Evolutionary conservation across 1,284 basidiomycete species (phyloP), one percentile per base, ranked within the genome.

Genomic region (Pterula multifida): DNA sequence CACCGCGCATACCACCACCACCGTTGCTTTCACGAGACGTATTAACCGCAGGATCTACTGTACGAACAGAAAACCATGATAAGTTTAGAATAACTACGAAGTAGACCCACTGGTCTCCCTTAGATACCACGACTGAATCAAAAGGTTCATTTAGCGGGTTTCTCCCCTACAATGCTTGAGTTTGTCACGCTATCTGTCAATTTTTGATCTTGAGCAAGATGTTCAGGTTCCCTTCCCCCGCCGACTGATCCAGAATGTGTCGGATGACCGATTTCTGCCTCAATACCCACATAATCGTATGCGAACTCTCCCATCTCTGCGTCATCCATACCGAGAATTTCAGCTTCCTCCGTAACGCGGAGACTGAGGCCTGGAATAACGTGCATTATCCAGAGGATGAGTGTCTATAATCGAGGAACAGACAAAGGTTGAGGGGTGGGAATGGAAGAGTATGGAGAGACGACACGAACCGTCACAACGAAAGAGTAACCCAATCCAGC

Each of bases 241-340:
- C 58, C 56, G 47, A 36, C 47, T 22, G 17, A 6, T 6, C 15
- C 28, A 32, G 15, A 6, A 15, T 32, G 28, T 15, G 28, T 32
- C 15, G 28, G 15, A 15, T 32, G 28, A 6, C 28, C 28, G 28
- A 32, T 32, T 15, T 32, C 28, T 11, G 39, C 68, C 57, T 89
- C 85, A 53, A 89, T 65, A 13, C 79, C 82, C 53, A 89, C 87
- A 58, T 90, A 92, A 68, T 93, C 89, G 63, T 92, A 91, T n/a
- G 87, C 87, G 58, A 83, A 91, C 68, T 97, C 94, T 59, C 94
- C 94, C 73, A 96, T 85, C 70, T 94, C 89, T 12, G 83, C 79
- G 61, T 96, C 90, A 64, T 98, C 95, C 55, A 96, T 83, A 55
- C 95, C 95, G 52, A 97, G 70, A 54, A 93, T 85, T 71, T 98